Evolutionary conservation across 1,284 basidiomycete genomes (phyloP), one percentile per base, ranked within the genome.

Genomic region (Ganoderma resinaceum): DNA sequence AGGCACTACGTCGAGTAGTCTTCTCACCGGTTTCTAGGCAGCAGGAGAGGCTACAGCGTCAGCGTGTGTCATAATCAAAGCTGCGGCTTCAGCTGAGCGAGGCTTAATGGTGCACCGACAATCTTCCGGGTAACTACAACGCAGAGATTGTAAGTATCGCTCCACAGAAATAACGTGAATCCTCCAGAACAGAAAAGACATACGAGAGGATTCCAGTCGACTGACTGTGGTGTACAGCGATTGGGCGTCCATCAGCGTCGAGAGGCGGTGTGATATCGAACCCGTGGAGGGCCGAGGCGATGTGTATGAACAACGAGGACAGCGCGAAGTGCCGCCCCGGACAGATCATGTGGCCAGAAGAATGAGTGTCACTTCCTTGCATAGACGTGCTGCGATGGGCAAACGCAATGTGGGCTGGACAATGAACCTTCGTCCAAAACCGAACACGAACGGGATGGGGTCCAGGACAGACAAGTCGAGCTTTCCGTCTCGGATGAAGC

Each of bases 271-370:
- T 49, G 3, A 66, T 62, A n/a, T 66, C 20, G 42, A 62, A 62
- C 23, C 33, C 61, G 35, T 66, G 65, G 29, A 66, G 38, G 11
- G 46, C 49, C 9, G 65, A 62, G 26, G 65, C 60, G 9, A 62
- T 46, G 31, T 62, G 55, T 31, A 66, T 66, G 38, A 62, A 61
- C 23, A 61, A n/a, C 26, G 58, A 23, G 16, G 58, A 43, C 18
- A 52, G 42, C 23, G 64, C 64, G n/a, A 78, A 61, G 72, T 82
- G 84, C 7, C 82, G 79, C 65, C 83, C 82, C 2, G 83, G 52
- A 29, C 65, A 66, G 11, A 62, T 53, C 37, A 53, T 61, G 37
- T 12, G 64, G 66, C 20, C 43, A 46, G 20, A 2, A 73, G 75
- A 2, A 11, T 40, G 6, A 40, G 38, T 11, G 38, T 3, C 4